These are phyloP conservation scores for Suillus subluteus DNA, from an alignment of 768 basidiomycete genomes.

Conservation along the genomic window DNA sequence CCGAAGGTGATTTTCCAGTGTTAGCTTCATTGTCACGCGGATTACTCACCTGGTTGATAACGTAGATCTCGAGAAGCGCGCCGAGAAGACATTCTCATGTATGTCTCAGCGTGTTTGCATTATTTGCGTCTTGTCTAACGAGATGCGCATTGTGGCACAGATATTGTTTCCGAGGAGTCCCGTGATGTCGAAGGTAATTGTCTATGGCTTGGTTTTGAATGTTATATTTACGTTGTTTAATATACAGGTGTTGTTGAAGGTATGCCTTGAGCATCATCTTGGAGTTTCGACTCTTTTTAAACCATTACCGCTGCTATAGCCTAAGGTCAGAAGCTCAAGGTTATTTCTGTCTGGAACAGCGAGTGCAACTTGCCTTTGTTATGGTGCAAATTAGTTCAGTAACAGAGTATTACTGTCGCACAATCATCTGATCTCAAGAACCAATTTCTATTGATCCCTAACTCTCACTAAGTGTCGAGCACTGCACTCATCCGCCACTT, in stretches of 20 bases:
- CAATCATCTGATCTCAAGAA: background rate
- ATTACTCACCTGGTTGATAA: no score
- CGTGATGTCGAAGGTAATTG: background rate
- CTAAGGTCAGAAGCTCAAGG: background rate
- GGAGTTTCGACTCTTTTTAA: background rate
- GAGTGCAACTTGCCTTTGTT: background rate
- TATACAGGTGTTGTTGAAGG: background rate
- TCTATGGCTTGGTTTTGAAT: background rate
- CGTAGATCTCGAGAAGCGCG: background rate
- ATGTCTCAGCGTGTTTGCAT: background rate
- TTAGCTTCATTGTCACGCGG: no score
- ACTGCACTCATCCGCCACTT: background rate
- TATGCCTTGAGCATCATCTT: background rate
- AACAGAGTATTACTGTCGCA: background rate
- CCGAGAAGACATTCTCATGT: background rate
- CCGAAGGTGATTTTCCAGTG: no score
- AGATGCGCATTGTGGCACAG: background rate
- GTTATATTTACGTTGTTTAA: background rate
- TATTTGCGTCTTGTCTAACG: background rate
- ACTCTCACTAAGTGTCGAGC: background rate
- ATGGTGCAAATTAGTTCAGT: background rate
- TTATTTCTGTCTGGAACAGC: background rate
- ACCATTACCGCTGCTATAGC: background rate
- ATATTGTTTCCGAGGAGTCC: background rate
- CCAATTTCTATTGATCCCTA: background rate